Percentiles rank a stretch among this genome's conserved stretches.
Conservation (phyloP, 1,284 basidiomycete genomes). For the Golubevia sp. region DNA sequence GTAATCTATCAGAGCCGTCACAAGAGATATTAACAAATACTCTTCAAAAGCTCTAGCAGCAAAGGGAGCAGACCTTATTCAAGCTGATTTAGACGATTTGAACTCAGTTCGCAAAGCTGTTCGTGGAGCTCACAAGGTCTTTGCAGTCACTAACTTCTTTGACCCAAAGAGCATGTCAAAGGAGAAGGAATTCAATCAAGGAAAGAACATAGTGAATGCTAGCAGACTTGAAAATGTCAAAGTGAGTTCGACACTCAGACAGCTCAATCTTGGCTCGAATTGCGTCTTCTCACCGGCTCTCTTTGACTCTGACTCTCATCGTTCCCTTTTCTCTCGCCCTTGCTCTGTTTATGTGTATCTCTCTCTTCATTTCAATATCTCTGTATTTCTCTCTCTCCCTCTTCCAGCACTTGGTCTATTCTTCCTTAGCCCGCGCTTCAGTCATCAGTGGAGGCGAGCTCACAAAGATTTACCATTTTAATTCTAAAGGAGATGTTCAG, state of each 20-base stretch:
- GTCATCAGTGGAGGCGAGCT: constrained; percentile 19
- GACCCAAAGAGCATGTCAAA: constrained; percentile 12
- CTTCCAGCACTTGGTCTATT: constrained; percentile 23
- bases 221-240: too few species aligned
- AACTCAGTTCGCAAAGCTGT: constrained; percentile 14
- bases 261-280: too few species aligned
- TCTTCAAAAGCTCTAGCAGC: constrained; percentile 14
- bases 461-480: constrained; percentile 20
- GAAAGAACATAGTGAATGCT: constrained; percentile 22
- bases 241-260: too few species aligned
- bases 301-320: too few species aligned
- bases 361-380: too few species aligned
- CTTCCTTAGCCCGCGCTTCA: constrained; percentile 16
- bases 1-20: constrained; percentile 22
- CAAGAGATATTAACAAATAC: constrained; percentile 20
- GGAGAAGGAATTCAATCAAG: constrained; percentile 24
- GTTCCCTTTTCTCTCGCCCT: too few species aligned
- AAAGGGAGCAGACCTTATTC: constrained; percentile 20
- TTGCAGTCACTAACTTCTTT: constrained; percentile 31
- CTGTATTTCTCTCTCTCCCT: constrained; percentile 1
- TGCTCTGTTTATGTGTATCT: too few species aligned
- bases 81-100: constrained; percentile 16
- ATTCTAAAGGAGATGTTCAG: constrained; percentile 27
- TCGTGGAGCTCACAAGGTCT: constrained; percentile 21
- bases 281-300: too few species aligned